Evolutionary conservation across 176 grass and related monocot genomes (phyloP).

Genomic region (Oryza nivara): DNA sequence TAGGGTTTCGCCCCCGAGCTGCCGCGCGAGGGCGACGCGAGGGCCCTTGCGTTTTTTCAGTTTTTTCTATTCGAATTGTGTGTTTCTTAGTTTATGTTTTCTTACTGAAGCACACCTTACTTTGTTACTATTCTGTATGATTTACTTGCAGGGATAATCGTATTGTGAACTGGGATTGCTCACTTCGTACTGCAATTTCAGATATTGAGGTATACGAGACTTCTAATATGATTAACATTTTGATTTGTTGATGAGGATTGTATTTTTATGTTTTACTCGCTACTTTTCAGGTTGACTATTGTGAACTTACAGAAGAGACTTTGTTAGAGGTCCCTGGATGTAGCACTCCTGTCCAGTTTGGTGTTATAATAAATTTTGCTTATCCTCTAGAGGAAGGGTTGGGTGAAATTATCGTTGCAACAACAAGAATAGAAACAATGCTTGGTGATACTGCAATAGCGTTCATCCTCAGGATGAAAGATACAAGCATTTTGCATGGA

Average conservation of each 20-base stretch:
- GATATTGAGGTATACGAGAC: constrained; percentile 46
- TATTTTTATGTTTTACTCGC: neutral
- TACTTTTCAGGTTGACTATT: constrained; percentile 47
- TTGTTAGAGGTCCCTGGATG: constrained; percentile 72
- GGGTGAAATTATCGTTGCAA: constrained; percentile 78
- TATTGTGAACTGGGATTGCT: constrained; percentile 91
- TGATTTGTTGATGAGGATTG: neutral
- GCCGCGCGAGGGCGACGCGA: too few relatives aligned
- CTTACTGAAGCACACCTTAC: neutral
- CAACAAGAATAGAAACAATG: constrained; percentile 84
- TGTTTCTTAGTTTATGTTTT: neutral
- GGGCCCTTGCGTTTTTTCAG: too few relatives aligned
- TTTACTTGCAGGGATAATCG: constrained; percentile 46
- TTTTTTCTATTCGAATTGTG: neutral
- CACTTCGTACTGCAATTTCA: constrained; percentile 79
- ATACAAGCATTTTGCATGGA: neutral
- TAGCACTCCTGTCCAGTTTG: constrained; percentile 56
- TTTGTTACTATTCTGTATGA: neutral
- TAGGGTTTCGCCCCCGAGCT: too few relatives aligned
- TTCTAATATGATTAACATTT: neutral
- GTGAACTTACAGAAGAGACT: constrained; percentile 70
- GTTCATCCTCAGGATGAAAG: neutral
- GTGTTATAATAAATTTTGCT: constrained; percentile 76
- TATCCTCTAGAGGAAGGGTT: constrained; percentile 64
- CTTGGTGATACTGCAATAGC: constrained; percentile 65